These are phyloP conservation scores for Lentinus brumalis DNA, from an alignment of 768 basidiomycete genomes.

Conservation along the genomic window DNA sequence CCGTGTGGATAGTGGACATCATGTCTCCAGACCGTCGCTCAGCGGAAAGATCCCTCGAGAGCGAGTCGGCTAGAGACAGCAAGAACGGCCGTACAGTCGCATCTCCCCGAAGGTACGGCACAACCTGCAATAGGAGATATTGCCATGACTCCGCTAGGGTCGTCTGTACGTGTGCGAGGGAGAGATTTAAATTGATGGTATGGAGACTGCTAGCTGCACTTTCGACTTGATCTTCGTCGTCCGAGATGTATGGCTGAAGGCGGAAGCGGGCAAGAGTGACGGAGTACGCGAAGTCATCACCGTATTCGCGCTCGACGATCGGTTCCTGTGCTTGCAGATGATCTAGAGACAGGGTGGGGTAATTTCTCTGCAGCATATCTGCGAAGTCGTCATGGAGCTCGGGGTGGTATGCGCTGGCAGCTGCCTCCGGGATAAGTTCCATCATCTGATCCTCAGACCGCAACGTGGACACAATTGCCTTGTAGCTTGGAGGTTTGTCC, in stretches of 20 bases:
- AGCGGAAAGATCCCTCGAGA: conserved; percentile 65
- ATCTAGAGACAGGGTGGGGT: conserved; percentile 63
- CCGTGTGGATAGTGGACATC: conserved; percentile 80
- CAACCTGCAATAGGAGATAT: conserved; percentile 61
- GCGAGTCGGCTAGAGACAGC: conserved; percentile 57
- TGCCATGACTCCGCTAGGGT: conserved; percentile 80
- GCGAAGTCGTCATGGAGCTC: conserved; percentile 64
- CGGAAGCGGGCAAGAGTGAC: conserved; percentile 58
- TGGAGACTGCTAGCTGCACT: conserved; percentile 59
- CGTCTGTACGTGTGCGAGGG: conserved; percentile 78
- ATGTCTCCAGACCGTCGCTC: conserved; percentile 81
- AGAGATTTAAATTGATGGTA: conserved; percentile 86
- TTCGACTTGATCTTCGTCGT: conserved; percentile 48
- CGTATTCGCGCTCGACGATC: conserved; percentile 70
- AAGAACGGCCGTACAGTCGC: conserved; percentile 54
- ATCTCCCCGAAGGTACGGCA: conserved; percentile 67
- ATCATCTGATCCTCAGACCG: conserved; percentile 62
- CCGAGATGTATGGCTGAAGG: conserved; percentile 49
- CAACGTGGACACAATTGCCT: conserved; percentile 56
- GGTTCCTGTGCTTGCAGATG: conserved; percentile 67
- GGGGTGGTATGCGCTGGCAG: conserved; percentile 72
- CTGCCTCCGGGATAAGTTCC: conserved; percentile 70
- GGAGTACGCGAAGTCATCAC: conserved; percentile 79
- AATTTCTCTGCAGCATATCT: conserved; percentile 48
- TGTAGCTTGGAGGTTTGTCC: conserved; percentile 62